Base-by-base conservation (phyloP, 345 rosid genomes). In the Hirschfeldia incana region DNA sequence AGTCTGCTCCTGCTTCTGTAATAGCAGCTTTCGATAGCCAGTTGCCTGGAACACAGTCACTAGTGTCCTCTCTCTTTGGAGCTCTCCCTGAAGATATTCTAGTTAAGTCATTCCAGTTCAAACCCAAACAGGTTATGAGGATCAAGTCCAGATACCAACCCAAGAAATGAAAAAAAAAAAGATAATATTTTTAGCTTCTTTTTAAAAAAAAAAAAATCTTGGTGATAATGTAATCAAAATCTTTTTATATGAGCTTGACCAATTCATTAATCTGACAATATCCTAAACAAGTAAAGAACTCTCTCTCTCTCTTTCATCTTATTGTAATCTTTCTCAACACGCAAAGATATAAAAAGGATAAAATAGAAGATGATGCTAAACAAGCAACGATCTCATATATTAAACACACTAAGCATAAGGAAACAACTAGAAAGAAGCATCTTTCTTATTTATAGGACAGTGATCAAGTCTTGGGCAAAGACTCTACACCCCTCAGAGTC, bases 161-260 rank as follows among this genome's bases (percentile, higher is more conserved):
- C 30, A 88, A 87, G 81, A 78, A 83, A 55, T 78, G 85, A 76
- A 7, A 16, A 33, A 2, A 2, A 37, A 1, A 32, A 2, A 33
- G 36, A 11, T 37, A 36, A 53, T 51, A 10, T 30, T 28, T 28
- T 27, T 79, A 89, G 93, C 93, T 91, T 89, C 88, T 91, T 21
- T 21, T 21, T 21, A 0, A 0, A 21, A 21, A 21, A 21, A 21
- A 21, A 21, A 21, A 21, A 21, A 0, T 88, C 81, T 91, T 91
- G 13, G 89, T 80, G 80, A 91, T 91, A 8, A 91, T 76, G 78
- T 91, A 83, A 78, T 88, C 93, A 67, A 83, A 91, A 66, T 87
- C 92, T 30, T 88, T 82, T 80, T 89, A 42, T 27, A 85, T 76
- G 69, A 91, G 90, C 65, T 84, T 87, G 37, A 89, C 90, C 57